A percentile compares a stretch with the other conserved stretches of the same genome.
Conservation (phyloP, 169 alveolate species). For the Cryptosporidium baileyi region DNA sequence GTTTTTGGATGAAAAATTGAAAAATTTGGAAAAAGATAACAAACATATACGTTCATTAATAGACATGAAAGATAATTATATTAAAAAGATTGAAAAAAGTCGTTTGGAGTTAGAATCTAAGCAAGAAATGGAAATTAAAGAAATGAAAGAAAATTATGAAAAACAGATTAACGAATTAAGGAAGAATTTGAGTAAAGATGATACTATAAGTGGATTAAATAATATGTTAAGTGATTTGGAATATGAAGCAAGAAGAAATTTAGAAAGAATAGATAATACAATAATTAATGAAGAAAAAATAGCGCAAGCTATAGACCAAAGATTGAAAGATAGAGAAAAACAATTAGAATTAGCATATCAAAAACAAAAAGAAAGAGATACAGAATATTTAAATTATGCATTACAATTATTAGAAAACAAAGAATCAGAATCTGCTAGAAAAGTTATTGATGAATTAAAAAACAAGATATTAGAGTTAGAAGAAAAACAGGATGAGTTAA, state of each 20-base stretch:
- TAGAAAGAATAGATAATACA: conserved; percentile 35
- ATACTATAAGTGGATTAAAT: conserved; percentile 41
- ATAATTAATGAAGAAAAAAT: conserved; percentile 26
- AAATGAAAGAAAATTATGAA: conserved; percentile 46
- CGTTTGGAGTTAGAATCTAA: conserved; percentile 38
- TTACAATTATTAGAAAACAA: conserved; percentile 29
- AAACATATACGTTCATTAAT: conserved; percentile 29
- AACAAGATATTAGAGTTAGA: conserved; percentile 31
- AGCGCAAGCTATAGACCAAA: conserved; percentile 8
- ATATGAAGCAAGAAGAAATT: conserved; percentile 32
- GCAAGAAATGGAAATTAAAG: conserved; percentile 37
- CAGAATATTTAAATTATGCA: conserved; percentile 29
- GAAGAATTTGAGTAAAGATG: conserved; percentile 35
- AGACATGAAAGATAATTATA: conserved; percentile 57
- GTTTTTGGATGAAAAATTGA: conserved; percentile 33
- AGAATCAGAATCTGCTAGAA: conserved; percentile 29
- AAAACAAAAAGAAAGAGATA: conserved; percentile 35
- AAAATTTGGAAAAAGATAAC: conserved; percentile 18
- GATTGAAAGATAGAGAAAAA: conserved; percentile 55
- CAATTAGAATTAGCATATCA: conserved; percentile 66
- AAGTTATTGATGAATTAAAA: not conserved
- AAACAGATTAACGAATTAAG: conserved; percentile 31
- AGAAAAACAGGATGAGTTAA: conserved; percentile 52
- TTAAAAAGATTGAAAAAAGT: conserved; percentile 42
- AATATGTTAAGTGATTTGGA: conserved; percentile 41